Conservation (phyloP, 164 flowering plant species). For the Chimonanthus salicifolius region DNA sequence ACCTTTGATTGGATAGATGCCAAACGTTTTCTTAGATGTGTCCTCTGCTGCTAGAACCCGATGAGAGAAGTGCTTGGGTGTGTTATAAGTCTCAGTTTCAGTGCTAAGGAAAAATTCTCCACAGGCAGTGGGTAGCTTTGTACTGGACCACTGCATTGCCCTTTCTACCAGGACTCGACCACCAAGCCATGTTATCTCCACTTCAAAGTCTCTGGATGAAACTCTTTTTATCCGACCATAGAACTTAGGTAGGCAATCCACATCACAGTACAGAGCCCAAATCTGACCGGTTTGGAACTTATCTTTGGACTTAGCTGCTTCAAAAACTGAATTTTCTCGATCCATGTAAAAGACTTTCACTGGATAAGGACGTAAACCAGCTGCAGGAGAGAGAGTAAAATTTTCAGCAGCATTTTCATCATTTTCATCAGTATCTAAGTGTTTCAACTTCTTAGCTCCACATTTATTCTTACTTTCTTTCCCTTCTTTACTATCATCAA, state of each 20-base stretch:
- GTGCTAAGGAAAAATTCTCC: slow-evolving; percentile 30
- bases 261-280: slow-evolving; percentile 41
- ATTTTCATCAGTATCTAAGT: background rate
- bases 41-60: slow-evolving; percentile 16
- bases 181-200: slow-evolving; percentile 40
- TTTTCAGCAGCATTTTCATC: background rate
- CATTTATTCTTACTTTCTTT: background rate
- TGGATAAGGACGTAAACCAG: background rate
- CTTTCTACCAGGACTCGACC: slow-evolving; percentile 6
- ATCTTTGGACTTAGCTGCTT: slow-evolving; percentile 26
- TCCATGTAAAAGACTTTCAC: slow-evolving; percentile 24
- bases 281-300: slow-evolving; percentile 50
- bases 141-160: slow-evolving; percentile 32
- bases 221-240: slow-evolving; percentile 32
- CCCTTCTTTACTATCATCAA: background rate
- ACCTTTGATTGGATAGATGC: slow-evolving; percentile 48
- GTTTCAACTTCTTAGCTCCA: background rate
- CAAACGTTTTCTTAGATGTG: slow-evolving; percentile 21
- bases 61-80: slow-evolving; percentile 40
- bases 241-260: slow-evolving; percentile 51
- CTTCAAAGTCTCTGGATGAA: slow-evolving; percentile 8
- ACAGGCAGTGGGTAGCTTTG: slow-evolving; percentile 39
- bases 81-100: too few relatives aligned
- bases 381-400: background rate
- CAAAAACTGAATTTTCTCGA: slow-evolving; percentile 47